A percentile compares a stretch with the other conserved stretches of the same genome.
phyloP scores from a whole-genome alignment of 2,329 filamentous ascomycete genomes.

The Penicillium verrucosum region DNA sequence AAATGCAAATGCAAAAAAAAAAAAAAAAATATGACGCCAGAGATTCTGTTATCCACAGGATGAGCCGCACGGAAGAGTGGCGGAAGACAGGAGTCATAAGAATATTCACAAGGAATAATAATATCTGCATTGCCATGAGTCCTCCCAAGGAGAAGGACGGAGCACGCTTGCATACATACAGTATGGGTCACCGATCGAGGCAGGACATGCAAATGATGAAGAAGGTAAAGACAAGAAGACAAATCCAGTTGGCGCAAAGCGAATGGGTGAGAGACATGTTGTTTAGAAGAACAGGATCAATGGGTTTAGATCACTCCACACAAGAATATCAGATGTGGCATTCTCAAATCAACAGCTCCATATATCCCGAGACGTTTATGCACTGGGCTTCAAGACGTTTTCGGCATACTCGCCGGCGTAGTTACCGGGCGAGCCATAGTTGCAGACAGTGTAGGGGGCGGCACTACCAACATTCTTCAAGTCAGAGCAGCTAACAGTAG shows the following conservation, averaged over 20 bases:
- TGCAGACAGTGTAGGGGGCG: slow-evolving; percentile 79
- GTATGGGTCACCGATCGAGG: not conserved
- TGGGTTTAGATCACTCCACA: not conserved
- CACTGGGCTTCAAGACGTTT: slow-evolving; percentile 50
- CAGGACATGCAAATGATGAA: slow-evolving; percentile 7
- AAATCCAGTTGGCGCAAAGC: not conserved
- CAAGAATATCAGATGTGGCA: not conserved
- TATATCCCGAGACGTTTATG: slow-evolving; percentile 14
- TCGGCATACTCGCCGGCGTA: slow-evolving; percentile 51
- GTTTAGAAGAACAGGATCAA: not conserved
- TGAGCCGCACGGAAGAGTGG: slow-evolving; percentile 5
- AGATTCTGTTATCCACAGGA: slow-evolving; percentile 24
- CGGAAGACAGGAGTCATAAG: slow-evolving; percentile 18
- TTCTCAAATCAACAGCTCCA: not conserved
- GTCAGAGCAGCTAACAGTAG: slow-evolving; percentile 45
- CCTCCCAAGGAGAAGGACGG: not conserved
- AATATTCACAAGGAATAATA: slow-evolving; percentile 26
- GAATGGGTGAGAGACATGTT: not conserved
- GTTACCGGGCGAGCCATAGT: slow-evolving; percentile 75
- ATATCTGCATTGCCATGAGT: slow-evolving; percentile 16
- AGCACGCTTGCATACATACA: slow-evolving; percentile 11
- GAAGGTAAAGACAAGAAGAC: slow-evolving; percentile 3
- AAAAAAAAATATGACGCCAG: slow-evolving; percentile 9
- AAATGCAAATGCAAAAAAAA: not conserved
- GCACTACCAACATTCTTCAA: slow-evolving; percentile 44